Evolutionary conservation across 1,284 basidiomycete genomes (phyloP).

Genomic region (Coniophora puteana): DNA sequence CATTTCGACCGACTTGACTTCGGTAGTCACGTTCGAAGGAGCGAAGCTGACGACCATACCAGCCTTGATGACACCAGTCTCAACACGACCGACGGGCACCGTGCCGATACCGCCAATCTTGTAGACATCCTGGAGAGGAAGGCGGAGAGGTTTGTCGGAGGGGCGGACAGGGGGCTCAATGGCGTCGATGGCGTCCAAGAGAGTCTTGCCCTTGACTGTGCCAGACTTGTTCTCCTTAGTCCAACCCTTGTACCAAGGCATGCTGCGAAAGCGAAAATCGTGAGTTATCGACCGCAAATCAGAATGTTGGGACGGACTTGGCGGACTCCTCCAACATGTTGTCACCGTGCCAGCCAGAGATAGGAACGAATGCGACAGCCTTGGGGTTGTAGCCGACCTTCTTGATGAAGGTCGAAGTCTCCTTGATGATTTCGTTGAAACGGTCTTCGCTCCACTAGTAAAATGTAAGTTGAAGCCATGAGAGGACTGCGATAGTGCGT

Average conservation of each 20-base stretch:
- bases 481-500: neutral
- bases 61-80: constrained; percentile 99
- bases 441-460: constrained; percentile 95
- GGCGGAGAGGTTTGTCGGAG: constrained; percentile 99
- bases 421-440: constrained; percentile 99
- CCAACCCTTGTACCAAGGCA: constrained; percentile 99
- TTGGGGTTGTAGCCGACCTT: constrained; percentile 99
- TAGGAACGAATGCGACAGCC: constrained; percentile 97
- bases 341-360: constrained; percentile 99
- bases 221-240: constrained; percentile 93
- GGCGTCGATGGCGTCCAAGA: constrained; percentile 99
- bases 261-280: constrained; percentile 49
- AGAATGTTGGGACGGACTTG: constrained; percentile 59
- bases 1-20: constrained; percentile 99
- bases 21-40: constrained; percentile 97
- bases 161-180: constrained; percentile 97
- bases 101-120: constrained; percentile 99
- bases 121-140: constrained; percentile 99
- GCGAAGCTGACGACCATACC: constrained; percentile 99
- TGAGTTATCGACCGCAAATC: constrained; percentile 6
- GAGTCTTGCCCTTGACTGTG: constrained; percentile 95
- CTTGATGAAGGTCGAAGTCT: constrained; percentile 99
- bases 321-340: constrained; percentile 99
- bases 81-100: constrained; percentile 99
- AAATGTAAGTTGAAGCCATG: constrained; percentile 7